Percentiles rank a stretch among this genome's conserved stretches.
Conservation (phyloP, 1,284 basidiomycete species). For the Ustilago xerochloae region DNA sequence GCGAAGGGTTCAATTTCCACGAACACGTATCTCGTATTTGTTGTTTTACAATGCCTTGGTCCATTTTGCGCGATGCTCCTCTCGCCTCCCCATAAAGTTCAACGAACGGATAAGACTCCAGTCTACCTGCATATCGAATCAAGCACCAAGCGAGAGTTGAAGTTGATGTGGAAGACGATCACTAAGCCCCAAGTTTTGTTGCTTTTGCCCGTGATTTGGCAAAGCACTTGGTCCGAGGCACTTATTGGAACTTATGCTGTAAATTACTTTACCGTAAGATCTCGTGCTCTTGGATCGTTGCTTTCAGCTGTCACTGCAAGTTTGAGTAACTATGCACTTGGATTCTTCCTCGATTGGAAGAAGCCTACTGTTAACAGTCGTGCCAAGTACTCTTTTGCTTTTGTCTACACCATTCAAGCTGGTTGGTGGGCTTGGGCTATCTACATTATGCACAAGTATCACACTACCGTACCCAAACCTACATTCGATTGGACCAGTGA, state of each 20-base stretch:
- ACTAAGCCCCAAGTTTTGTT: conserved; percentile 53
- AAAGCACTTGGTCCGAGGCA: conserved; percentile 58
- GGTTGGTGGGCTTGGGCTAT: conserved; percentile 67
- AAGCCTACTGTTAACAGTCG: conserved; percentile 57
- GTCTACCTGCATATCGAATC: conserved; percentile 63
- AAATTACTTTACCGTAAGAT: conserved; percentile 56
- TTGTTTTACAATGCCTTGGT: conserved; percentile 67
- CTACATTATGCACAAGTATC: conserved; percentile 57
- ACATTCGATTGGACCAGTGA: conserved; percentile 58
- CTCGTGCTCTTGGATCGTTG: conserved; percentile 68
- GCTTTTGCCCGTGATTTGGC: conserved; percentile 59
- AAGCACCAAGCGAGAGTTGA: conserved; percentile 54
- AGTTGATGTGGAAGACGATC: conserved; percentile 55
- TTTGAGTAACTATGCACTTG: conserved; percentile 64
- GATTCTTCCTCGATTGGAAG: conserved; percentile 66
- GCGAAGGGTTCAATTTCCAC: conserved; percentile 63
- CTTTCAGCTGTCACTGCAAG: conserved; percentile 63
- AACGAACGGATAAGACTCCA: conserved; percentile 66
- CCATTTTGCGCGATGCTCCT: conserved; percentile 67
- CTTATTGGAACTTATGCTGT: conserved; percentile 65
- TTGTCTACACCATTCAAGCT: conserved; percentile 54
- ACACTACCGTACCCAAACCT: conserved; percentile 43
- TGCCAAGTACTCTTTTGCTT: conserved; percentile 50
- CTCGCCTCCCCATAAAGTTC: conserved; percentile 66
- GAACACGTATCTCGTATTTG: conserved; percentile 69